Conservation (phyloP, 108 stramenopile species). For the Pseudonitzschia delicatissima region DNA sequence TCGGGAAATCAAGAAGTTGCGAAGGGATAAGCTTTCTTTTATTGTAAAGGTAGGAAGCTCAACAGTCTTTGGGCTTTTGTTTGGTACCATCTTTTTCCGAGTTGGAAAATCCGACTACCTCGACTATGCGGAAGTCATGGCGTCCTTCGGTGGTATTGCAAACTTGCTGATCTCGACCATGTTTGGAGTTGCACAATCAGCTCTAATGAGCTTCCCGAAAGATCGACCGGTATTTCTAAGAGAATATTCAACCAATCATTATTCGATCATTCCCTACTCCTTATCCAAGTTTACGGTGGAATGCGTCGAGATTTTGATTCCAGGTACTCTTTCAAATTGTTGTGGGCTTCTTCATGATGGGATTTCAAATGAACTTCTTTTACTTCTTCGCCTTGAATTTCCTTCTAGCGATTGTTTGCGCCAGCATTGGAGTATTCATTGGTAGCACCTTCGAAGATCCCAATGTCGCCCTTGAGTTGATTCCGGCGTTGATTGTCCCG, state of each 20-base stretch:
- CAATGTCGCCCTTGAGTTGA: constrained; percentile 54
- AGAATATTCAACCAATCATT: constrained; percentile 84
- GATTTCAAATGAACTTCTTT: constrained; percentile 49
- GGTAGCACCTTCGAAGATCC: constrained; percentile 62
- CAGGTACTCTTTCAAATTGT: constrained; percentile 29
- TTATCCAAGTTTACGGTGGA: constrained; percentile 38
- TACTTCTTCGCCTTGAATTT: constrained; percentile 44
- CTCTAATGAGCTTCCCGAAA: constrained; percentile 28
- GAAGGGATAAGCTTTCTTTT: constrained; percentile 51
- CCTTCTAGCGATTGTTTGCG: constrained; percentile 53
- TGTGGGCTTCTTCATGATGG: constrained; percentile 59
- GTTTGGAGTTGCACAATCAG: constrained; percentile 57
- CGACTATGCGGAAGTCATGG: constrained; percentile 16
- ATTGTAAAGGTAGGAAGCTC: constrained; percentile 17
- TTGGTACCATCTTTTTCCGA: not conserved
- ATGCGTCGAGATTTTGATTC: constrained; percentile 29
- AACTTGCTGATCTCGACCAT: constrained; percentile 42
- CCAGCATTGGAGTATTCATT: constrained; percentile 55
- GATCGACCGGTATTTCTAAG: constrained; percentile 49
- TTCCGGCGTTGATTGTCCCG: constrained; percentile 75
- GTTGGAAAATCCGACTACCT: constrained; percentile 18
- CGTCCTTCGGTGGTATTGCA: constrained; percentile 41
- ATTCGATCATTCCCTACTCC: constrained; percentile 67
- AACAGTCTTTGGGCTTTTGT: constrained; percentile 8
- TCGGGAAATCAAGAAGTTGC: constrained; percentile 39